Percentiles rank a stretch among this genome's conserved stretches.
These are phyloP conservation scores for Wickerhamomyces queroliae DNA, from an alignment of 805 yeast genomes.

Conservation along the genomic window DNA sequence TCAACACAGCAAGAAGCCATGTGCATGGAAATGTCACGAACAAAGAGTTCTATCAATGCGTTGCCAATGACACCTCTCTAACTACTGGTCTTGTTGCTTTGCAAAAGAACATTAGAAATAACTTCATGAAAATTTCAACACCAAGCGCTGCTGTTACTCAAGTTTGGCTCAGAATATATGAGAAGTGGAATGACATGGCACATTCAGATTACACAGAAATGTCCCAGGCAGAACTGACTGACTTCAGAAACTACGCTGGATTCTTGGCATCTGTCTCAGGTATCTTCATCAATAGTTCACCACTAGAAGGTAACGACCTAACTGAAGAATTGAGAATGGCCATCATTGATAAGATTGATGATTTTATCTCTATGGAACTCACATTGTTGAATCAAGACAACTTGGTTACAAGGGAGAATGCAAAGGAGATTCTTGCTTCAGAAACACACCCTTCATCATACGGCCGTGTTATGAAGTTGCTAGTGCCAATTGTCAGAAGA, in stretches of 20 bases:
- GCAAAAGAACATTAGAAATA: slow-evolving; percentile 56
- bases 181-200: slow-evolving; percentile 35
- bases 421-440: slow-evolving; percentile 63
- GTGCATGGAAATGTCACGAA: slow-evolving; percentile 24
- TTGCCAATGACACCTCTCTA: slow-evolving; percentile 48
- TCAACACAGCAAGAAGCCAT: slow-evolving; percentile 21
- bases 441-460: slow-evolving; percentile 59
- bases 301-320: slow-evolving; percentile 5
- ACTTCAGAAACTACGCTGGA: slow-evolving; percentile 66
- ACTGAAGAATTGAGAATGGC: slow-evolving; percentile 21
- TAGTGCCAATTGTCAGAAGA: slow-evolving; percentile 32
- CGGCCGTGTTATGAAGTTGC: slow-evolving; percentile 39
- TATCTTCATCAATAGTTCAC: slow-evolving; percentile 36
- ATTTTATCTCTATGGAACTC: slow-evolving; percentile 46
- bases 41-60: slow-evolving; percentile 31
- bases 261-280: slow-evolving; percentile 69
- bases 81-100: slow-evolving; percentile 70
- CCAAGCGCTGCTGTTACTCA: slow-evolving; percentile 31
- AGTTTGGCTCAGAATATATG: slow-evolving; percentile 41
- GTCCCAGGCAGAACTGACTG: slow-evolving; percentile 31
- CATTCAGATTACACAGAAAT: slow-evolving; percentile 17
- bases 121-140: slow-evolving; percentile 20
- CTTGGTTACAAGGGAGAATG: slow-evolving; percentile 57
- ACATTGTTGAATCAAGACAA: slow-evolving; percentile 41
- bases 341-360: slow-evolving; percentile 33